phyloP scores from a whole-genome alignment of 345 rosid genomes.

The Draba incana region DNA sequence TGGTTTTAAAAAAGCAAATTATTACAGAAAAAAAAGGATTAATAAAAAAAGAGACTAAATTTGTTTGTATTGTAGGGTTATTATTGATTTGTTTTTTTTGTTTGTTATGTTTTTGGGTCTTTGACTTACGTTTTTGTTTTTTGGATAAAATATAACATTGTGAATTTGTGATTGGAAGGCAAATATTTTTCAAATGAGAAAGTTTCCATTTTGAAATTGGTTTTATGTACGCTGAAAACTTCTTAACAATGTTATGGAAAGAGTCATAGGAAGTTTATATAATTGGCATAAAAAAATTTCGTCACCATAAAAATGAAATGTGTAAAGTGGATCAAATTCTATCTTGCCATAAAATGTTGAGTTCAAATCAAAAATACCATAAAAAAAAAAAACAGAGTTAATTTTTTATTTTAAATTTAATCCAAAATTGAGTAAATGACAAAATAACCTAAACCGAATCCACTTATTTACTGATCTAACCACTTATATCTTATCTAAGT shows the following conservation, averaged over 20 bases:
- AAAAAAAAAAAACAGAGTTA: no score
- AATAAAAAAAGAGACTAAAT: no score
- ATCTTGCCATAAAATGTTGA: no score
- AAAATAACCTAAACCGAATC: no score
- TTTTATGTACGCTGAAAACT: constrained; percentile 10
- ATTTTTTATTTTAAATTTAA: no score
- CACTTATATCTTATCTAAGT: no score
- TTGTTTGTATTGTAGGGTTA: constrained; percentile 21
- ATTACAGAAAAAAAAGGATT: not conserved
- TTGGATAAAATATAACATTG: constrained; percentile 19
- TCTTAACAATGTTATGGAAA: not conserved
- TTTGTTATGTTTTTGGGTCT: constrained; percentile 12
- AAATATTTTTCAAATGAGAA: constrained; percentile 5
- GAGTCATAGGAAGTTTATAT: not conserved
- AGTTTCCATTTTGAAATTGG: not conserved
- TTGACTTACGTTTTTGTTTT: constrained; percentile 16
- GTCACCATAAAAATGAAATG: no score
- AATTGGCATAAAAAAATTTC: no score
- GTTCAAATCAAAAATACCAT: no score
- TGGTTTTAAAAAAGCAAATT: not conserved
- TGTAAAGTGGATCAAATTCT: no score
- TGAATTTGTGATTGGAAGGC: constrained; percentile 33
- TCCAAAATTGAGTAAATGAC: no score
- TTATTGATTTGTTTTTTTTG: not conserved
- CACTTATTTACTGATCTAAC: no score